Evolutionary conservation across 208 protist species (phyloP), one percentile per base, ranked within the genome.

Genomic region (Acanthamoeba lenticulata): DNA sequence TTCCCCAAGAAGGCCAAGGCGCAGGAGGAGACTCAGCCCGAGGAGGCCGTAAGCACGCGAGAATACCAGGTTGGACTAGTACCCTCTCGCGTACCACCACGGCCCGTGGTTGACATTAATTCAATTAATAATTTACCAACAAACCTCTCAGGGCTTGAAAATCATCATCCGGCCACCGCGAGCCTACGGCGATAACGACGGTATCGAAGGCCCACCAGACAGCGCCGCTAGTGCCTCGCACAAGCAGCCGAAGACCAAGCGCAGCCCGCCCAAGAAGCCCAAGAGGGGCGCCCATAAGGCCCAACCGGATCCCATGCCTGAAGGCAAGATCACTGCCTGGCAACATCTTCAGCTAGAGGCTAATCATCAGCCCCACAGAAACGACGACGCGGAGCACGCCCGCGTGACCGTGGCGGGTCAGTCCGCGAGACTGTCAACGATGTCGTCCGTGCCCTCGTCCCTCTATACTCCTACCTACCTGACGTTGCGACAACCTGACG

Each of bases 321-420:
- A 85, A 85, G 74, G 74, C 74, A 85, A 85, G 74, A 85, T 42
- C 74, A 57, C 74, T 85, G 74, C 74, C 74, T 55, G 74, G 44
- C 42, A 55, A 57, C 74, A 85, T 36, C 74, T 85, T 42, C 49
- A 85, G 42, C 42, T 42, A 36, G 74, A 85, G 38, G 74, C 74
- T 85, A 85, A 85, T 57, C 13, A 40, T 55, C 74, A 36, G 7
- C 74, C 32, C 38, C 27, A 85, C 44, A 55, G 42, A 57, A 42
- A 85, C 44, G 44, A 3, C 9, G 29, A 9, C 32, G 74, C 24
- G 42, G 42, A 57, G 3, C 74, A 4, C 40, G 17, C 74, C 6
- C 74, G 27, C 29, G 7, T 85, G 19, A 85, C 1, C 6, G 6
- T 69, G 36, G 67, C 11, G 15, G 15, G 21, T 60, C 52, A n/a